Evolutionary conservation across 331 rosid species (phyloP).

Genomic region (Saraca asoca): DNA sequence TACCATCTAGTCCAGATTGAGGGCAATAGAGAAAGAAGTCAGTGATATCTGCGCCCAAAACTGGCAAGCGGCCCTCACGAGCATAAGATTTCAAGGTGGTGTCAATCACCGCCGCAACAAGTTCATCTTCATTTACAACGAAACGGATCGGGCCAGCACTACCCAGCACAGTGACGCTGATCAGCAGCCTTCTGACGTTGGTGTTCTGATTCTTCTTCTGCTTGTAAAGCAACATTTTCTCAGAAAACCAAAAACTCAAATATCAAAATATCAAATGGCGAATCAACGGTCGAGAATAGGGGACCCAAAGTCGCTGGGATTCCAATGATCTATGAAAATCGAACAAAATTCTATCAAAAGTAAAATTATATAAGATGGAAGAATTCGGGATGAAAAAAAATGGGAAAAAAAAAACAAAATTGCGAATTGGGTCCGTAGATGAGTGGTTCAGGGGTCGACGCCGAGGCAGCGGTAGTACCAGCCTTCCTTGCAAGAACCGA

Average conservation of each 20-base stretch:
- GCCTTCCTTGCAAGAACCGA: slow-evolving; percentile 93
- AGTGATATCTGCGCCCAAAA: slow-evolving; percentile 53
- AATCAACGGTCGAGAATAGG: background rate
- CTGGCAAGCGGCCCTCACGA: slow-evolving; percentile 69
- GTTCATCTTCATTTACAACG: slow-evolving; percentile 68
- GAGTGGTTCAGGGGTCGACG: slow-evolving; percentile 69
- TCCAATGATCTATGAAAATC: background rate
- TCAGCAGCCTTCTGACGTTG: slow-evolving; percentile 65
- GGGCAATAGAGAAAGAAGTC: slow-evolving; percentile 61
- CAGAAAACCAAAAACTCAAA: background rate
- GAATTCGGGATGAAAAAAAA: too few species aligned
- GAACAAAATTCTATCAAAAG: background rate
- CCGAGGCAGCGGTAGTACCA: slow-evolving; percentile 99
- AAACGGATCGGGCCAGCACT: slow-evolving; percentile 97
- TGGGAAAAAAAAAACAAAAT: background rate
- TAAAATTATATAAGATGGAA: background rate
- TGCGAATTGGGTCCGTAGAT: background rate
- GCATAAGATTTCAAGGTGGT: slow-evolving; percentile 87
- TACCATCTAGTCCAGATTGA: slow-evolving; percentile 53
- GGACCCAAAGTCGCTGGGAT: slow-evolving; percentile 9
- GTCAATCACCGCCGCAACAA: slow-evolving; percentile 70
- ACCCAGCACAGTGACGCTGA: slow-evolving; percentile 79
- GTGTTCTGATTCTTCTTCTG: slow-evolving; percentile 74
- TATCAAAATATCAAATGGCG: too few species aligned
- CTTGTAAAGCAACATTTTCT: slow-evolving; percentile 73